phyloP scores from a whole-genome alignment of 2,329 filamentous ascomycete genomes.

The Penicillium sp. region DNA sequence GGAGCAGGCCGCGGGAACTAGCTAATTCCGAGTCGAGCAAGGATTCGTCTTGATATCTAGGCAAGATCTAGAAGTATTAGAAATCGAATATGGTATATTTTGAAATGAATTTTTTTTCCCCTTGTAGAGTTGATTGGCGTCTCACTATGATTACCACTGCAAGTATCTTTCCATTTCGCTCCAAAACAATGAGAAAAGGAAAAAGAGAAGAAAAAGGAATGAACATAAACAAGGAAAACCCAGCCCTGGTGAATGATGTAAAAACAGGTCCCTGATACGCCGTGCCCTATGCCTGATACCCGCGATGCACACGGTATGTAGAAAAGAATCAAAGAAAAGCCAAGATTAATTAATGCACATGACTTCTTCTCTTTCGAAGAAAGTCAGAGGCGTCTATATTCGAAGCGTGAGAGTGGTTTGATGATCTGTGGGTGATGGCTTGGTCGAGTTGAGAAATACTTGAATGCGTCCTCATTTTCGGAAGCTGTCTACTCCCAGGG shows the following conservation, averaged over 20 bases:
- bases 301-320: conserved; percentile 24
- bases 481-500: conserved; percentile 65
- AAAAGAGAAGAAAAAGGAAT: conserved; percentile 2
- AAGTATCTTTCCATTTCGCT: conserved; percentile 13
- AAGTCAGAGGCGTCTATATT: conserved; percentile 21
- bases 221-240: conserved; percentile 7
- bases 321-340: conserved; percentile 16
- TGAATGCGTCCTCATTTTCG: conserved; percentile 42
- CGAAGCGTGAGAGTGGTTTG: background rate
- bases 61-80: background rate
- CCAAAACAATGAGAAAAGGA: conserved; percentile 14
- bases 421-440: background rate
- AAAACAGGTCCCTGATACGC: conserved; percentile 22
- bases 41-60: background rate
- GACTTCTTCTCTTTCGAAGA: background rate
- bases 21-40: background rate
- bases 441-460: background rate
- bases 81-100: background rate
- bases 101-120: background rate
- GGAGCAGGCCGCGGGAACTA: conserved; percentile 23
- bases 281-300: conserved; percentile 29
- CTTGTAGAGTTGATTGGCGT: conserved; percentile 7
- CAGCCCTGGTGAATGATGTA: conserved; percentile 4
- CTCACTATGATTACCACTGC: conserved; percentile 24
- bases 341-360: conserved; percentile 16